These are phyloP conservation scores for Paraurostyla sp. DNA, from an alignment of 73 alveolate genomes.

Conservation along the genomic window DNA sequence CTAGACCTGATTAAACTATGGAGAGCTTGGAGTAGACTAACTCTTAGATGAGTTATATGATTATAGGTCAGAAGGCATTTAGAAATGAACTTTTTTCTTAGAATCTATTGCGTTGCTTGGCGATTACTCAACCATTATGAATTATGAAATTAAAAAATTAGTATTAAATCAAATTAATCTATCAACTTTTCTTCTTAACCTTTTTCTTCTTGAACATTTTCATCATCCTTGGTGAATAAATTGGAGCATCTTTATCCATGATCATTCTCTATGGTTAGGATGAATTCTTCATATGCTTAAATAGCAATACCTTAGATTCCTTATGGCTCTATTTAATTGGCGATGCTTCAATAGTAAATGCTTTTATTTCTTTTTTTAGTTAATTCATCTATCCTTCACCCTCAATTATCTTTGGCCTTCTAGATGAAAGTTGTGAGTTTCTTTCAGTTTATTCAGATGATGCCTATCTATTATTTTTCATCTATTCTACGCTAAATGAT, in stretches of 20 bases:
- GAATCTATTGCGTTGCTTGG: too few relatives aligned
- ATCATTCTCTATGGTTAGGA: not conserved
- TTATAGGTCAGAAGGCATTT: too few relatives aligned
- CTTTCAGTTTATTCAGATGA: not conserved
- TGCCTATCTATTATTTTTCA: not conserved
- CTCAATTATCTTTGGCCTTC: not conserved
- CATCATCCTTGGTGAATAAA: not conserved
- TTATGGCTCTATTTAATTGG: not conserved
- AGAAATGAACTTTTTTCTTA: too few relatives aligned
- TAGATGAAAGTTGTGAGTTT: not conserved
- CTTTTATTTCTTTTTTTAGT: not conserved
- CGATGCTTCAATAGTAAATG: not conserved
- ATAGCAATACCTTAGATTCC: not conserved
- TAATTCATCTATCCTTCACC: not conserved
- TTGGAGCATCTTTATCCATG: not conserved
- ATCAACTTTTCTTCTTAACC: too few relatives aligned
- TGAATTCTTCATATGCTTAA: not conserved
- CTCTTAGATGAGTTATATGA: too few relatives aligned
- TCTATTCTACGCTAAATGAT: not conserved
- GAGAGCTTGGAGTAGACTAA: not conserved
- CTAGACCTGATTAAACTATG: conserved; percentile 3
- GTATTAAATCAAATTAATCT: too few relatives aligned
- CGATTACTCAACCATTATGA: too few relatives aligned
- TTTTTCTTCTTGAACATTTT: too few relatives aligned
- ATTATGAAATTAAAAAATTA: too few relatives aligned